Percentiles rank a stretch among this genome's conserved stretches.
Evolutionary conservation across 2,329 filamentous ascomycete genomes (phyloP).

Genomic region (Fonsecaea monophora): DNA sequence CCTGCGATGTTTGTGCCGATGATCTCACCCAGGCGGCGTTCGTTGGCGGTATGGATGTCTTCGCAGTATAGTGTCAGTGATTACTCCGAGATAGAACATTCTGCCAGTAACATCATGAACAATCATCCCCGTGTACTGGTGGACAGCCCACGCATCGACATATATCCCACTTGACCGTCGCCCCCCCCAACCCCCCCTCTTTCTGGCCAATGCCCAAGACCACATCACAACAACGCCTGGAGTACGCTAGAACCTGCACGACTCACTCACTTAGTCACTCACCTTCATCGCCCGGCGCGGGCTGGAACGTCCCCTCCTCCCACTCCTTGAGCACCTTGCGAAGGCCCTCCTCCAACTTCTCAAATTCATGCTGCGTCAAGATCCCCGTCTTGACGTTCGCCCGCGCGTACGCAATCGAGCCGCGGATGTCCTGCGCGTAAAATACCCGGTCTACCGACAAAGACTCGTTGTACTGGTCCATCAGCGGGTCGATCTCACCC

Average conservation of each 20-base stretch:
- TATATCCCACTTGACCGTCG: background rate
- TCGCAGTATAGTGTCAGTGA: constrained; percentile 51
- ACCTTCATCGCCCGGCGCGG: constrained; percentile 35
- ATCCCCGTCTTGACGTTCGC: constrained; percentile 79
- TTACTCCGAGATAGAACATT: background rate
- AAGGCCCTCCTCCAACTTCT: constrained; percentile 75
- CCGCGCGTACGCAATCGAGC: constrained; percentile 79
- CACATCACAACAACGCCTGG: too few species aligned
- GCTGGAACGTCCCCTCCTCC: constrained; percentile 43
- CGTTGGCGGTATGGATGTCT: constrained; percentile 73
- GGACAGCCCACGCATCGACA: background rate
- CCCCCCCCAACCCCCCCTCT: too few species aligned
- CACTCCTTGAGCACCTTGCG: constrained; percentile 59
- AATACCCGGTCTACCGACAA: constrained; percentile 80
- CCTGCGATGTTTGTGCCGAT: constrained; percentile 82
- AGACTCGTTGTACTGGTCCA: constrained; percentile 81
- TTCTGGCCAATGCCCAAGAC: constrained; percentile 6
- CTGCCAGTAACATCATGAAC: background rate
- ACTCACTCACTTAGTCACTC: background rate
- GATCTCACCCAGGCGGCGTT: constrained; percentile 77
- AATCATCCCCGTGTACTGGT: background rate
- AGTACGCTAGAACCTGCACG: too few species aligned
- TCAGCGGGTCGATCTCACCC: constrained; percentile 84
- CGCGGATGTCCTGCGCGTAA: constrained; percentile 80
- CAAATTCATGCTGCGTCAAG: constrained; percentile 74